phyloP scores from a whole-genome alignment of 2,329 filamentous ascomycete genomes.

The Trichophyton equinum region DNA sequence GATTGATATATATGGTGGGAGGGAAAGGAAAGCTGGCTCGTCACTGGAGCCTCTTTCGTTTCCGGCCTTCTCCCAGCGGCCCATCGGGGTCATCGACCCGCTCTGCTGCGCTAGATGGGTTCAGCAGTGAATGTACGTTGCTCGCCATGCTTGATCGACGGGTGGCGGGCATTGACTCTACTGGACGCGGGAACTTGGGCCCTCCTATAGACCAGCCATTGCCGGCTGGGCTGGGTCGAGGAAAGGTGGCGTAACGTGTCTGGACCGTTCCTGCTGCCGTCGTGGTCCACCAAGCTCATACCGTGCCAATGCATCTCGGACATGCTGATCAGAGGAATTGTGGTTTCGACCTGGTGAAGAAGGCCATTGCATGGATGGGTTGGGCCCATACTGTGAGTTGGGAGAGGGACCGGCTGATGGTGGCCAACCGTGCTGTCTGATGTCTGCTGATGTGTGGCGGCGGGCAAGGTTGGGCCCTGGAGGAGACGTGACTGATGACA shows the following conservation, averaged over 20 bases:
- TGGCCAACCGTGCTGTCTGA: slow-evolving; percentile 74
- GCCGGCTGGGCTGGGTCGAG: slow-evolving; percentile 34
- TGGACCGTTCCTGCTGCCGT: slow-evolving; percentile 35
- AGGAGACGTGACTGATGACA: slow-evolving; percentile 44
- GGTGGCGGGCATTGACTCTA: slow-evolving; percentile 44
- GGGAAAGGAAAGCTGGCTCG: background rate
- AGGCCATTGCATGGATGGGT: slow-evolving; percentile 52
- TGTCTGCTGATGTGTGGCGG: slow-evolving; percentile 90
- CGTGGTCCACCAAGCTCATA: slow-evolving; percentile 52
- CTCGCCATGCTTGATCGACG: slow-evolving; percentile 59
- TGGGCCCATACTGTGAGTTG: slow-evolving; percentile 54
- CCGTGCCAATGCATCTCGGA: slow-evolving; percentile 49
- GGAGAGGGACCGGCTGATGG: slow-evolving; percentile 23
- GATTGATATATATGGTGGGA: background rate
- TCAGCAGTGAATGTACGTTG: slow-evolving; percentile 54
- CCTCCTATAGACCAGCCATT: slow-evolving; percentile 45
- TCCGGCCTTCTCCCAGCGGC: slow-evolving; percentile 44
- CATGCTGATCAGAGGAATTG: slow-evolving; percentile 46
- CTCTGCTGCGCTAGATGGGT: slow-evolving; percentile 56
- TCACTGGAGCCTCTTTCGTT: slow-evolving; percentile 46
- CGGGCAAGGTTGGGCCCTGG: slow-evolving; percentile 58
- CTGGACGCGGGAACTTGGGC: slow-evolving; percentile 26
- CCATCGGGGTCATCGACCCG: slow-evolving; percentile 51
- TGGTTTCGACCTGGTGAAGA: slow-evolving; percentile 48
- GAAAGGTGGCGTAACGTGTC: slow-evolving; percentile 43